A percentile compares a stretch with the other conserved stretches of the same genome.
Evolutionary conservation across 2,329 filamentous ascomycete species (phyloP).

Genomic region (Nothomitra cinnamomea): DNA sequence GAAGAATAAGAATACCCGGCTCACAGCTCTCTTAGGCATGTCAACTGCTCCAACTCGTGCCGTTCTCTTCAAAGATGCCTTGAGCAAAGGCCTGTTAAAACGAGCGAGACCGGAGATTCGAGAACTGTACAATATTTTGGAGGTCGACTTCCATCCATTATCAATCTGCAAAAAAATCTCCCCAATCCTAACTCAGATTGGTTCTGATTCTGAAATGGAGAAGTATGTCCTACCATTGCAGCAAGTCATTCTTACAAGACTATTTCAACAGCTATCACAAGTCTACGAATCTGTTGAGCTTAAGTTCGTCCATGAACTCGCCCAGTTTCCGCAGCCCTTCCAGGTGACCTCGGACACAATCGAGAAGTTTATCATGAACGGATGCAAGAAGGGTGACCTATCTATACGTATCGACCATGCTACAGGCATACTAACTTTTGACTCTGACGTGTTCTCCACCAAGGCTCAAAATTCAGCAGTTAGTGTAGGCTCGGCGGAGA

Average conservation of each 20-base stretch:
- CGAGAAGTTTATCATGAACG: conserved; percentile 99
- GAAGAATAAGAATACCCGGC: conserved; percentile 97
- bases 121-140: conserved; percentile 94
- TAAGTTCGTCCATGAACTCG: conserved; percentile 80
- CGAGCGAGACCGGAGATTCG: conserved; percentile 87
- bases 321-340: conserved; percentile 91
- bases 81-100: conserved; percentile 87
- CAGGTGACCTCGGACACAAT: conserved; percentile 80
- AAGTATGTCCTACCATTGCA: conserved; percentile 91
- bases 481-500: conserved; percentile 58
- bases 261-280: conserved; percentile 97
- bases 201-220: conserved; percentile 86
- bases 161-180: conserved; percentile 99
- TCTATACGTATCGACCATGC: conserved; percentile 93
- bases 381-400: conserved; percentile 98
- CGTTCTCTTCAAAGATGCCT: conserved; percentile 84
- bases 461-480: conserved; percentile 68
- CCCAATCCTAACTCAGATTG: conserved; percentile 85
- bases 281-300: conserved; percentile 97
- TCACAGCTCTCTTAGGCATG: conserved; percentile 95
- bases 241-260: conserved; percentile 92
- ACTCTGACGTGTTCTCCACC: conserved; percentile 93
- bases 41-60: conserved; percentile 71
- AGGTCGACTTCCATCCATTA: conserved; percentile 96
- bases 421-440: conserved; percentile 87